phyloP scores from a whole-genome alignment of 129 eudicot genomes.

The Ambrosia artemisiifolia region DNA sequence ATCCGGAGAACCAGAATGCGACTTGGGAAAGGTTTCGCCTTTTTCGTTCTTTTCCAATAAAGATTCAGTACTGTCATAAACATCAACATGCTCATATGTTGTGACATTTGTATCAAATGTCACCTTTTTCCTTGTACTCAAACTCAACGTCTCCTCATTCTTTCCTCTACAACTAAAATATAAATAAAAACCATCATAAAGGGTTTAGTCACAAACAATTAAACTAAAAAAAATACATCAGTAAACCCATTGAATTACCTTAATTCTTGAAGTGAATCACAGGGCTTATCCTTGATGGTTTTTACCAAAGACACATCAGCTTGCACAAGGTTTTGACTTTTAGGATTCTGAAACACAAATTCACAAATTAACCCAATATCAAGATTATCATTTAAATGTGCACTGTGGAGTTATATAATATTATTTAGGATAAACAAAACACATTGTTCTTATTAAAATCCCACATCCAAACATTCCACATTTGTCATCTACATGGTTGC shows the following conservation, averaged over 20 bases:
- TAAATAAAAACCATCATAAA: background rate
- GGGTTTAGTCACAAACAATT: background rate
- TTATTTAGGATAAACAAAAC: too few relatives aligned
- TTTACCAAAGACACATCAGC: slow-evolving; percentile 32
- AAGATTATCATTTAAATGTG: background rate
- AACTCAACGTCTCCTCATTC: slow-evolving; percentile 51
- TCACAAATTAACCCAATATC: slow-evolving; percentile 16
- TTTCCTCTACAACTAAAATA: slow-evolving; percentile 36
- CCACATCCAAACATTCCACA: background rate
- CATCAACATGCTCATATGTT: slow-evolving; percentile 65
- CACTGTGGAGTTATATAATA: background rate
- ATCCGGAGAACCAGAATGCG: slow-evolving; percentile 43
- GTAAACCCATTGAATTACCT: slow-evolving; percentile 32
- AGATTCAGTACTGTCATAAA: slow-evolving; percentile 58
- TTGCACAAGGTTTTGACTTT: slow-evolving; percentile 38
- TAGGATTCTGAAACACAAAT: slow-evolving; percentile 45
- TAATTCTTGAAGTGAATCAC: slow-evolving; percentile 40
- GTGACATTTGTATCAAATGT: slow-evolving; percentile 77
- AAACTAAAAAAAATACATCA: background rate
- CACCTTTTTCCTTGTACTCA: slow-evolving; percentile 65
- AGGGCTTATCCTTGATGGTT: slow-evolving; percentile 24
- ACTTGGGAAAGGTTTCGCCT: slow-evolving; percentile 31
- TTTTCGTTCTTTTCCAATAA: slow-evolving; percentile 46
- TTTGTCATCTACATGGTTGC: background rate
- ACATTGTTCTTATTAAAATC: background rate